Evolutionary conservation across 345 rosid genomes (phyloP).

Genomic region (Combretum micranthum): DNA sequence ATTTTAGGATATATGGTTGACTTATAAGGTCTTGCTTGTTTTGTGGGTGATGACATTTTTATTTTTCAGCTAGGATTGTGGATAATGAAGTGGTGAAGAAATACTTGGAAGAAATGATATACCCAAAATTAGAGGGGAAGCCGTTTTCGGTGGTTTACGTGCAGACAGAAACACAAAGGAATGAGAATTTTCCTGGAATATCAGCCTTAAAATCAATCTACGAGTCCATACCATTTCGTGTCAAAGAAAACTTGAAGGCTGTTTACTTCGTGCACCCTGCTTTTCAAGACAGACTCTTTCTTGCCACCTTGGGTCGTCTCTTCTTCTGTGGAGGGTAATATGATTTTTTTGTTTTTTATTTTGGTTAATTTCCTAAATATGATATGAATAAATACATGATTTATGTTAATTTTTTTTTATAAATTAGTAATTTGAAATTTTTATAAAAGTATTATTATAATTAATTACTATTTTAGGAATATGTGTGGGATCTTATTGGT

Average conservation of each 20-base stretch:
- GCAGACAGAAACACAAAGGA: conserved; percentile 38
- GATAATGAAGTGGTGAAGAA: conserved; percentile 33
- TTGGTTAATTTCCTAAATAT: no score
- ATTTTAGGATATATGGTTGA: no score
- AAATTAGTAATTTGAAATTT: no score
- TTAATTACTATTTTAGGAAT: no score
- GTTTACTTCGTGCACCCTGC: conserved; percentile 61
- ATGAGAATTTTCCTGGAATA: conserved; percentile 52
- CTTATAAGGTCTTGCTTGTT: no score
- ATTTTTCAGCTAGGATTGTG: conserved; percentile 30
- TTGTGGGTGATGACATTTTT: background rate
- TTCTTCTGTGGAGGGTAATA: conserved; percentile 44
- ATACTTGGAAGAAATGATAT: conserved; percentile 40
- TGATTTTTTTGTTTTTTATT: background rate
- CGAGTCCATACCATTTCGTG: conserved; percentile 31
- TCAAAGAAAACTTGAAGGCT: conserved; percentile 28
- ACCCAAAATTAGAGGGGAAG: conserved; percentile 24
- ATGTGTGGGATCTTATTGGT: no score
- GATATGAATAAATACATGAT: no score
- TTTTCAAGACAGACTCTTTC: conserved; percentile 44
- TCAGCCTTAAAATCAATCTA: conserved; percentile 36
- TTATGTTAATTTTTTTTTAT: no score
- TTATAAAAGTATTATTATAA: no score
- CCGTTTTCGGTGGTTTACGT: conserved; percentile 50
- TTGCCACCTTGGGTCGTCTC: conserved; percentile 60